phyloP scores from a whole-genome alignment of 1,284 basidiomycete genomes.

The Jaminaea rosea region DNA sequence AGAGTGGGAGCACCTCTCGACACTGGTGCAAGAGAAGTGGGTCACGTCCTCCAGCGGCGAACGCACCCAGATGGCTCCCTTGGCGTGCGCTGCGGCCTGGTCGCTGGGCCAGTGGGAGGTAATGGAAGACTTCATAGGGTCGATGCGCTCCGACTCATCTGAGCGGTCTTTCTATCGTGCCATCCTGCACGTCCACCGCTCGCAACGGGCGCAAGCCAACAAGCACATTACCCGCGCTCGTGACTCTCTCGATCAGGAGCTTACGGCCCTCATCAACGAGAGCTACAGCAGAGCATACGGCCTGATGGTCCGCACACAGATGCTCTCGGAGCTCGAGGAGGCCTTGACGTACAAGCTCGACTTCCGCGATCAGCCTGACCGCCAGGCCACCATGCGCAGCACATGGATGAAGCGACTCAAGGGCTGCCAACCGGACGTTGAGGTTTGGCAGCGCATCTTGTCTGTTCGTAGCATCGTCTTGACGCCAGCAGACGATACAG shows the following conservation, averaged over 20 bases:
- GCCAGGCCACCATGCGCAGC: constrained; percentile 49
- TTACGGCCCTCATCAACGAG: constrained; percentile 86
- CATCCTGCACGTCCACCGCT: constrained; percentile 88
- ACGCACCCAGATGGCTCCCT: constrained; percentile 81
- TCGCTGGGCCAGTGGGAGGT: constrained; percentile 92
- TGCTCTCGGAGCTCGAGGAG: constrained; percentile 96
- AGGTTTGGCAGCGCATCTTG: constrained; percentile 96
- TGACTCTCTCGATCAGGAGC: constrained; percentile 81
- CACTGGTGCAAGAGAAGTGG: constrained; percentile 84
- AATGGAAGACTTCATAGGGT: constrained; percentile 94
- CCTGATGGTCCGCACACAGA: constrained; percentile 89
- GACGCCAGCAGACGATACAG: constrained; percentile 84
- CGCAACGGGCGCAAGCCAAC: constrained; percentile 84
- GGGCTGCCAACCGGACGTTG: constrained; percentile 95
- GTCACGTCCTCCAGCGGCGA: constrained; percentile 71
- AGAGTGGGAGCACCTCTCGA: constrained; percentile 88
- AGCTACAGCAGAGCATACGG: constrained; percentile 94
- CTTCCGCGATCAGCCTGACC: constrained; percentile 67
- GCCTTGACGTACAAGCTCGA: constrained; percentile 82
- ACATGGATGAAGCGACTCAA: constrained; percentile 58
- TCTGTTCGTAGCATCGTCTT: constrained; percentile 92
- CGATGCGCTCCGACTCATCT: constrained; percentile 86
- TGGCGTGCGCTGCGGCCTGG: constrained; percentile 96
- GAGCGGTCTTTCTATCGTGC: constrained; percentile 94
- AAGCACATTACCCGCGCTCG: constrained; percentile 89